Percentiles rank a stretch among this genome's conserved stretches.
Conservation (phyloP, 2,329 filamentous ascomycete species). For the Blastomyces parvus region DNA sequence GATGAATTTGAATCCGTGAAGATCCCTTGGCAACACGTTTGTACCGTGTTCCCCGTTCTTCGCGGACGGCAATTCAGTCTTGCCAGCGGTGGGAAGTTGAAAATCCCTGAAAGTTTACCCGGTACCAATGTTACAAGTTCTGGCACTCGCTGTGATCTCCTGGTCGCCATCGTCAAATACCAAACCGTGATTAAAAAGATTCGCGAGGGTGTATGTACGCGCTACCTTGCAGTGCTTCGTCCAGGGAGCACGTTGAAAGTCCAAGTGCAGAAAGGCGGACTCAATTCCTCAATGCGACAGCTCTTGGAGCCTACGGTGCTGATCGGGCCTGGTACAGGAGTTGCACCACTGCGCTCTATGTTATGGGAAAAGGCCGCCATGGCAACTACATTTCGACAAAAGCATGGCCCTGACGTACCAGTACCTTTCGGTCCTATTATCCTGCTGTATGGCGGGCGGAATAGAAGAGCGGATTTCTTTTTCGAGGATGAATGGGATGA, state of each 20-base stretch:
- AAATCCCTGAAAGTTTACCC: conserved; percentile 18
- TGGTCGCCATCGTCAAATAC: conserved; percentile 86
- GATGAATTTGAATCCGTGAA: conserved; percentile 80
- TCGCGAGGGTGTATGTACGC: conserved; percentile 79
- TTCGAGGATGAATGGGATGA: conserved; percentile 65
- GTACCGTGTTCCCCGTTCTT: conserved; percentile 68
- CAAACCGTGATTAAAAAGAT: conserved; percentile 75
- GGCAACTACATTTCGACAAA: conserved; percentile 24
- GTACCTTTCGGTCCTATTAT: conserved; percentile 39
- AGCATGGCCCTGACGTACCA: conserved; percentile 22
- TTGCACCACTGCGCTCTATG: conserved; percentile 74
- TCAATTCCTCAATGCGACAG: conserved; percentile 41
- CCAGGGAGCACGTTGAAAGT: conserved; percentile 52
- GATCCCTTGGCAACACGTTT: conserved; percentile 63
- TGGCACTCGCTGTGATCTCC: conserved; percentile 54
- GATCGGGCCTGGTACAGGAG: conserved; percentile 74
- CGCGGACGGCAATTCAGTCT: conserved; percentile 93
- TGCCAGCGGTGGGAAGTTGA: conserved; percentile 57
- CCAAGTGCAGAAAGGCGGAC: conserved; percentile 45
- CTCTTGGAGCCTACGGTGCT: conserved; percentile 56
- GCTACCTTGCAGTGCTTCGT: conserved; percentile 63
- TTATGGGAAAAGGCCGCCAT: conserved; percentile 59
- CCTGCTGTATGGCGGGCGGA: conserved; percentile 80
- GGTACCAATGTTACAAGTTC: conserved; percentile 19
- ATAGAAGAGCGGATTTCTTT: conserved; percentile 64